Base-by-base conservation (phyloP, 1,284 basidiomycete genomes). In the Pyrrhoderma lamaoense region DNA sequence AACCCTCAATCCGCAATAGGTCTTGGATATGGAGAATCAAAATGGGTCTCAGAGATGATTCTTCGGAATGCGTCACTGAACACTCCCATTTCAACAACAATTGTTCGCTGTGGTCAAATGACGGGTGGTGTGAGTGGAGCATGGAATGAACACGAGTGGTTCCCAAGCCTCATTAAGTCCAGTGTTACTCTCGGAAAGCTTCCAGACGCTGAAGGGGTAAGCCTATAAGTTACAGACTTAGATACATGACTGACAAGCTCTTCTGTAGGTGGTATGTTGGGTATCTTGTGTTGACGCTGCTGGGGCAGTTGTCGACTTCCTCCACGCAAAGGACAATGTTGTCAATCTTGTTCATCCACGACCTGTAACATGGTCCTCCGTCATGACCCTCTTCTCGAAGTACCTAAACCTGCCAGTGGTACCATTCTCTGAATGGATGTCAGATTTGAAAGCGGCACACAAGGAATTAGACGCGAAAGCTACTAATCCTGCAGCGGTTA, bases 1-100 rank as follows among this genome's bases (percentile, higher is more conserved):
- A 14, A 27, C 8, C 47, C 57, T 2, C 13, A 25, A 4, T n/a
- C 46, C 14, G 45, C 57, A 14, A 38, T 56, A 14, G 51, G 54
- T 0, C 23, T 42, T 8, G 80, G 80, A 0, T 82, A 82, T 61
- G 76, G 77, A 7, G 79, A 82, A 65, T 73, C 70, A 54, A 82
- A 82, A 65, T 82, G 79, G 79, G 79, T 81, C 0, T 72, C 53
- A 3, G 57, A 57, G 42, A 21, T 34, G 14, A 49, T 58, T 19
- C 42, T 58, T 14, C 45, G 53, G 19, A 45, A 35, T 9, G 64
- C 64, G 2, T 53, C 60, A 3, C 38, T 49, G 21, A 7, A 57
- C 13, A 65, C 65, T 0, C 22, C 56, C 0, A 47, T 69, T 3
- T 25, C 35, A 8, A 19, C 56, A 2, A 45, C 47, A 16, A 42